Conservation (phyloP, 345 rosid species). For the rapeseed (Brassica napus) region DNA sequence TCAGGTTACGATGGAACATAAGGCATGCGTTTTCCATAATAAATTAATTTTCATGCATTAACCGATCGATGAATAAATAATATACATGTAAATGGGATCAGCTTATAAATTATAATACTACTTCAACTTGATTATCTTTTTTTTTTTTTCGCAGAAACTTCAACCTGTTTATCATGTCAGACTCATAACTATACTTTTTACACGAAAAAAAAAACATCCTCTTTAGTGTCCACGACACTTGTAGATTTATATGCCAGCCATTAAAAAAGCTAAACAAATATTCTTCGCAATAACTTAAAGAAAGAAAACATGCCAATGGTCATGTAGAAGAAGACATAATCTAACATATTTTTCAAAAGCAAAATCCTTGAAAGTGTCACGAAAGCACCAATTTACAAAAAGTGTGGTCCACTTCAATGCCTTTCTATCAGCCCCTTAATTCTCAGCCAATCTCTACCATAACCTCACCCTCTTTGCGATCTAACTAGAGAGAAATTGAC, state of each 20-base stretch:
- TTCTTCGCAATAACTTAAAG: background rate
- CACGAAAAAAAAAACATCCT: background rate
- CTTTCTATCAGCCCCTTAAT: constrained; percentile 46
- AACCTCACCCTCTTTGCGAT: constrained; percentile 30
- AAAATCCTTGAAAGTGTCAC: constrained; percentile 25
- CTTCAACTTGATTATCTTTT: background rate
- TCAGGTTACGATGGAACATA: background rate
- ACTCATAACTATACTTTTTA: background rate
- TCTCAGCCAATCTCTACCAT: constrained; percentile 37
- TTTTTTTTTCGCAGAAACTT: too few species aligned
- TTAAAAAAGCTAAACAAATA: background rate
- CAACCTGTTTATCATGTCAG: background rate
- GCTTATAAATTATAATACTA: background rate
- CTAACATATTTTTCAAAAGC: constrained; percentile 19
- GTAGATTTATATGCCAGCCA: background rate
- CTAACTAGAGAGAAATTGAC: background rate
- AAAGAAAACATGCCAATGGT: constrained; percentile 16
- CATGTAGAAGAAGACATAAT: constrained; percentile 35
- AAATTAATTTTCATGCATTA: background rate
- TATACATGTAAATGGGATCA: background rate
- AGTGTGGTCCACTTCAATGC: constrained; percentile 48
- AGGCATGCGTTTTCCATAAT: background rate
- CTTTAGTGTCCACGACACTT: background rate
- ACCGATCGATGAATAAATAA: background rate
- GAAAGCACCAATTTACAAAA: constrained; percentile 35